Conservation (phyloP, 441 rosid genomes). For the Raphanus hybrid region DNA sequence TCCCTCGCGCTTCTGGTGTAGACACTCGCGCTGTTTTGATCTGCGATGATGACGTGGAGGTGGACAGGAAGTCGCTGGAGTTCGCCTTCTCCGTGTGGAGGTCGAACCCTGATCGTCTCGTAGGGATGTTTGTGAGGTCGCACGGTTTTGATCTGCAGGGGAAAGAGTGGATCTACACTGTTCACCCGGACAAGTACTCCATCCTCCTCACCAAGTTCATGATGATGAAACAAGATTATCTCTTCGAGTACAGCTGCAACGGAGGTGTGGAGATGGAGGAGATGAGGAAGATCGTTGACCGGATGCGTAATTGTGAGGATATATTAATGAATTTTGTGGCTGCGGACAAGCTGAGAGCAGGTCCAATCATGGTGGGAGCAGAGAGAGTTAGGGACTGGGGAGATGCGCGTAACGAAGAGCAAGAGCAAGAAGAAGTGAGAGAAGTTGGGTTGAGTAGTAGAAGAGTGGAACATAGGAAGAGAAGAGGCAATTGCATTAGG, state of each 20-base stretch:
- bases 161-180: constrained; percentile 87
- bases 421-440: constrained; percentile 41
- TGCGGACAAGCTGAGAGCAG: constrained; percentile 63
- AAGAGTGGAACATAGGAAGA: constrained; percentile 77
- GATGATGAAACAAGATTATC: constrained; percentile 68
- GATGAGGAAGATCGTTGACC: constrained; percentile 70
- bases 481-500: constrained; percentile 73
- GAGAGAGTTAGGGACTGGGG: constrained; percentile 83
- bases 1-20: constrained; percentile 57
- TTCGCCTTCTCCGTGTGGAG: constrained; percentile 83
- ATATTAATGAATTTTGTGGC: constrained; percentile 83
- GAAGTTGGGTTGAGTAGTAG: constrained; percentile 82
- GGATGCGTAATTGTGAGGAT: constrained; percentile 83
- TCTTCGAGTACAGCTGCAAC: constrained; percentile 69
- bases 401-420: constrained; percentile 68
- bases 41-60: constrained; percentile 90
- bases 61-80: constrained; percentile 64
- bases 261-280: constrained; percentile 58
- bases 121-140: constrained; percentile 79
- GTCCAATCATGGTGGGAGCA: constrained; percentile 82
- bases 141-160: constrained; percentile 67
- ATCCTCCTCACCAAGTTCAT: constrained; percentile 83
- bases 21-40: constrained; percentile 71
- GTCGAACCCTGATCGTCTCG: constrained; percentile 56
- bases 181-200: constrained; percentile 80